phyloP scores from a whole-genome alignment of 139 green algal species.

The Closterium sp. region DNA sequence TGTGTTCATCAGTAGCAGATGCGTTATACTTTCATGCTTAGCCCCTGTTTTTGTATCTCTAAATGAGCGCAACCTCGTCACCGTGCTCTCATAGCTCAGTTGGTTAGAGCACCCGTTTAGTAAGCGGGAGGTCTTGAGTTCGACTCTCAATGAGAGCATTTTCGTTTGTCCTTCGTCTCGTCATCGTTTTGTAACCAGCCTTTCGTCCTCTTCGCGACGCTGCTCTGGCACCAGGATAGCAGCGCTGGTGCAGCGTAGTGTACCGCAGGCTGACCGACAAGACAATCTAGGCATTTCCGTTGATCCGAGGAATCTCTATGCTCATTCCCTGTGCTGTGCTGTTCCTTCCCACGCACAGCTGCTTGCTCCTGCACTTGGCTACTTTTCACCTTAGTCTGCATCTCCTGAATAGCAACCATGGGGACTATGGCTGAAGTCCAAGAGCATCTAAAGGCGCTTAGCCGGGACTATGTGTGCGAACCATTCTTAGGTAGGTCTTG shows the following conservation, averaged over 20 bases:
- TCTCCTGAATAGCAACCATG: neutral
- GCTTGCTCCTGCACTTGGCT: neutral
- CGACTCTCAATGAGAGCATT: neutral
- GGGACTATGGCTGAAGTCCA: conserved; percentile 13
- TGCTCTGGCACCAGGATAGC: neutral
- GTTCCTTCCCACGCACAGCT: neutral
- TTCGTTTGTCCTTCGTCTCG: too few relatives aligned
- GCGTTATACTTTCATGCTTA: too few relatives aligned
- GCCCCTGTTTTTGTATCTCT: too few relatives aligned
- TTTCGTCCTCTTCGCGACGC: neutral
- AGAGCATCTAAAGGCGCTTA: conserved; percentile 65
- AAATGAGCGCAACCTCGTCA: too few relatives aligned
- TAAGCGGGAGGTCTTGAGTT: neutral
- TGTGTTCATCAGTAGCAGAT: too few relatives aligned
- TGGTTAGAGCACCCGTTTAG: neutral
- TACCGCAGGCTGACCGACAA: too few relatives aligned
- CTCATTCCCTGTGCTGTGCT: too few relatives aligned
- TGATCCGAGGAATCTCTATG: neutral
- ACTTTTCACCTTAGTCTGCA: neutral
- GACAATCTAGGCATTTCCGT: neutral
- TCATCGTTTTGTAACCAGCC: neutral
- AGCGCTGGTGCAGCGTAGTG: too few relatives aligned
- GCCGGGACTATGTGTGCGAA: conserved; percentile 79
- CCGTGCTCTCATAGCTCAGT: neutral
- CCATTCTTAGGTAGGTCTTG: conserved; percentile 72